phyloP scores from a whole-genome alignment of 2,329 filamentous ascomycete genomes.

The Paracoccidioides brasiliensis region DNA sequence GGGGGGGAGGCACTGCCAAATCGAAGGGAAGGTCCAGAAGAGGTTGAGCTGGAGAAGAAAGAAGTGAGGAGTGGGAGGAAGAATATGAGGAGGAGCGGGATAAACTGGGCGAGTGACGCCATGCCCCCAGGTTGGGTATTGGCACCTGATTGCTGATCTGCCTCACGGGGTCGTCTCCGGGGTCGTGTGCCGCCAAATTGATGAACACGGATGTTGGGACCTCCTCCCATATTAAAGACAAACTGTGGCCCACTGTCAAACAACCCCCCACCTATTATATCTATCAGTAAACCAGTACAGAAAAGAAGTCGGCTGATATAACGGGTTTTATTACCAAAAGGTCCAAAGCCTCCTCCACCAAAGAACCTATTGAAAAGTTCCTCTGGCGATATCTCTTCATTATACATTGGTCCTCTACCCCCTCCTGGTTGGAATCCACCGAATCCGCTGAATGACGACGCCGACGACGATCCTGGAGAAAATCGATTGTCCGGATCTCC shows the following conservation, averaged over 20 bases:
- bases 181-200: constrained; percentile 79
- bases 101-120: constrained; percentile 54
- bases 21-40: constrained; percentile 55
- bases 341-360: constrained; percentile 53
- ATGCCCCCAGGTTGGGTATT: constrained; percentile 39
- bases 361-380: constrained; percentile 98
- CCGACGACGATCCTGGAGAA: constrained; percentile 38
- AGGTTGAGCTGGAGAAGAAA: constrained; percentile 50
- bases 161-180: constrained; percentile 58
- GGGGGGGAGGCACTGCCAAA: constrained; percentile 61
- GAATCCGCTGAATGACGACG: constrained; percentile 32
- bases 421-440: constrained; percentile 27
- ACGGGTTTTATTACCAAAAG: constrained; percentile 44
- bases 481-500: constrained; percentile 88
- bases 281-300: constrained; percentile 1
- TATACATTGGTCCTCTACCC: constrained; percentile 53
- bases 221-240: constrained; percentile 88
- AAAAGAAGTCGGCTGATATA: background rate
- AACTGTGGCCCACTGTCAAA: constrained; percentile 77
- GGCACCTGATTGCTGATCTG: constrained; percentile 41
- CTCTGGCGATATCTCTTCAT: constrained; percentile 88
- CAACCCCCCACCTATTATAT: constrained; percentile 35
- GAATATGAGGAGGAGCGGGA: constrained; percentile 83
- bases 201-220: constrained; percentile 83
- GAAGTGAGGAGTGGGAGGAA: constrained; percentile 72